phyloP scores from a whole-genome alignment of 2,329 filamentous ascomycete species.

The Triangularia verruculosa region DNA sequence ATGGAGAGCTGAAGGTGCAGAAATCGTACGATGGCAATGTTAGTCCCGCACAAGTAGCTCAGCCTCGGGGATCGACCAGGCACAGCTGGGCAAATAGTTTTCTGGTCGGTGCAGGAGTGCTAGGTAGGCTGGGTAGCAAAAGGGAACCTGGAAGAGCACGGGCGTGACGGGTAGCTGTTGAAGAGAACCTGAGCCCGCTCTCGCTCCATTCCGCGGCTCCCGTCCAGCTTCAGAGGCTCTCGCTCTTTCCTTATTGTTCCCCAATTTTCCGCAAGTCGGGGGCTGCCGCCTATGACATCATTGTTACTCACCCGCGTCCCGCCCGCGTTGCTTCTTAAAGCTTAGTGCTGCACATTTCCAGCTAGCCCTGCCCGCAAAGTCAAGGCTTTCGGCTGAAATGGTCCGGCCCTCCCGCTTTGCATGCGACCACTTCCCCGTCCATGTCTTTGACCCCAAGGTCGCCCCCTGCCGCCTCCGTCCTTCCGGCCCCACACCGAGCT shows the following conservation, averaged over 20 bases:
- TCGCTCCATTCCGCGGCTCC: background rate
- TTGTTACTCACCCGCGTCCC: background rate
- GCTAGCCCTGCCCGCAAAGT: background rate
- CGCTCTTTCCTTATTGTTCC: background rate
- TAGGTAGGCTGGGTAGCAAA: background rate
- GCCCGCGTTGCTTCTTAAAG: background rate
- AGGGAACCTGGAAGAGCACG: background rate
- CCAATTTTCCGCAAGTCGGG: background rate
- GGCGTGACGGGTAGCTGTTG: too few relatives aligned
- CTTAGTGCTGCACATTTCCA: background rate
- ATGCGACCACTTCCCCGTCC: too few relatives aligned
- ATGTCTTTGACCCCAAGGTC: too few relatives aligned
- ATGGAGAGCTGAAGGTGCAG: background rate
- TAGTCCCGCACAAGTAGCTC: background rate
- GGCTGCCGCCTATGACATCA: background rate
- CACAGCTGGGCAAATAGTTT: background rate
- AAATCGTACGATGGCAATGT: slow-evolving; percentile 7
- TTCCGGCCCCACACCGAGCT: too few relatives aligned
- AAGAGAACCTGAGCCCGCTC: too few relatives aligned
- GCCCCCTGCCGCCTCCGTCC: too few relatives aligned
- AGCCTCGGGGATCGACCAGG: background rate
- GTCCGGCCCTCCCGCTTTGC: too few relatives aligned
- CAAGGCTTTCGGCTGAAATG: background rate
- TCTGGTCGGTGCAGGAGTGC: background rate
- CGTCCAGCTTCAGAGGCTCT: background rate